These are phyloP conservation scores for Phylloporus arenicola DNA, from an alignment of 768 basidiomycete species.

Conservation along the genomic window DNA sequence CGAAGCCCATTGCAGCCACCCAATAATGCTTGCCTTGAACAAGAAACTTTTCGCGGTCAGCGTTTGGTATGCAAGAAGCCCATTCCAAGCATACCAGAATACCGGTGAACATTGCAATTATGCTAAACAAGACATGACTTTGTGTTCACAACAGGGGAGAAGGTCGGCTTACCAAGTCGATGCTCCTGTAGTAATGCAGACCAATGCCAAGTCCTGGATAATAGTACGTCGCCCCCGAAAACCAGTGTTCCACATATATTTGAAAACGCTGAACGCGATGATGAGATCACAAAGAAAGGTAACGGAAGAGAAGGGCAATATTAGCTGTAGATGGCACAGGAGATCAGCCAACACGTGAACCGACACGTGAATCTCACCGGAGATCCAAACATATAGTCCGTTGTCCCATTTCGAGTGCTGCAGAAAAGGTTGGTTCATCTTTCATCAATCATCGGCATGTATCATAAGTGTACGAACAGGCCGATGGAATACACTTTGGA, in stretches of 20 bases:
- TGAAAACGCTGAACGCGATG: conserved; percentile 3
- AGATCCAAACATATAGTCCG: not conserved
- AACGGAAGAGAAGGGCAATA: not conserved
- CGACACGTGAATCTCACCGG: conserved; percentile 1
- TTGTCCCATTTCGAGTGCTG: conserved; percentile 4
- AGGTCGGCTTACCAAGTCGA: conserved; percentile 5
- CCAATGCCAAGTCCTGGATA: conserved; percentile 7
- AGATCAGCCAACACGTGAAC: not conserved
- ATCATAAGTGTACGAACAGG: not conserved
- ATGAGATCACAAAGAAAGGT: not conserved
- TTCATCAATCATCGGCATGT: not conserved
- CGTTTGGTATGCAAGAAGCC: not conserved
- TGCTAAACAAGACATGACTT: not conserved
- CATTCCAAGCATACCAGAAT: conserved; percentile 2
- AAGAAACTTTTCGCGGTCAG: not conserved
- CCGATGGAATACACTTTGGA: not conserved
- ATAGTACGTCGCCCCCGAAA: conserved; percentile 5
- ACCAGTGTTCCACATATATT: conserved; percentile 17
- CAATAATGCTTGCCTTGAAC: not conserved
- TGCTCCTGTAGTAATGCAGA: conserved; percentile 9
- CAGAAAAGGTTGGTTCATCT: not conserved
- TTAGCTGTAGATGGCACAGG: not conserved
- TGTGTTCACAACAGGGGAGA: too few species aligned
- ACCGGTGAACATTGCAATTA: not conserved
- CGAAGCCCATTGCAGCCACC: not conserved